Conservation (phyloP, 129 eudicot species). For the Flaveria robusta region DNA sequence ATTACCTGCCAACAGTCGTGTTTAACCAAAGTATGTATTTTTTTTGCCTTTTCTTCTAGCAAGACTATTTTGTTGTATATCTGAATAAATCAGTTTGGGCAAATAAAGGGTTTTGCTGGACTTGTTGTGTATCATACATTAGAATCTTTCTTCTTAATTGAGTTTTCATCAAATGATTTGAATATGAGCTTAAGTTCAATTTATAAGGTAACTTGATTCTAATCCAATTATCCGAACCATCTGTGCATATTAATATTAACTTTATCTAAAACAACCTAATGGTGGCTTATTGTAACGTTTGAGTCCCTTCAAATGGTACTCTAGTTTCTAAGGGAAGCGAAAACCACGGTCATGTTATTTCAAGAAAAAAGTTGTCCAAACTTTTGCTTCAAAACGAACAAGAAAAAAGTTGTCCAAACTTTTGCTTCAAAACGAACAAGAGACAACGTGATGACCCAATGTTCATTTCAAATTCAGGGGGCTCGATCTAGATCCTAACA, state of each 20-base stretch:
- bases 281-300: too few species aligned
- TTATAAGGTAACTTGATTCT: too few species aligned
- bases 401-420: too few species aligned
- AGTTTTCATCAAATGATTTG: background rate
- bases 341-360: too few species aligned
- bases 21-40: slow-evolving; percentile 35
- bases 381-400: too few species aligned
- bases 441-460: too few species aligned
- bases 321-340: too few species aligned
- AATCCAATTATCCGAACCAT: too few species aligned
- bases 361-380: too few species aligned
- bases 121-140: background rate
- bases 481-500: background rate
- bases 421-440: too few species aligned
- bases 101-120: slow-evolving; percentile 11
- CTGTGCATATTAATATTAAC: too few species aligned
- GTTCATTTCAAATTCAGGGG: too few species aligned
- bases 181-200: background rate
- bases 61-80: slow-evolving; percentile 25
- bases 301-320: background rate
- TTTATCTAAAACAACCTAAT: background rate
- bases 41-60: slow-evolving; percentile 17
- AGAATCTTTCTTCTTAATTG: background rate
- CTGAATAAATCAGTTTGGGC: slow-evolving; percentile 23
- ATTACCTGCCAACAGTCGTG: slow-evolving; percentile 79